phyloP scores from a whole-genome alignment of 2,329 filamentous ascomycete genomes.

The Lasiodiplodia theobromae region DNA sequence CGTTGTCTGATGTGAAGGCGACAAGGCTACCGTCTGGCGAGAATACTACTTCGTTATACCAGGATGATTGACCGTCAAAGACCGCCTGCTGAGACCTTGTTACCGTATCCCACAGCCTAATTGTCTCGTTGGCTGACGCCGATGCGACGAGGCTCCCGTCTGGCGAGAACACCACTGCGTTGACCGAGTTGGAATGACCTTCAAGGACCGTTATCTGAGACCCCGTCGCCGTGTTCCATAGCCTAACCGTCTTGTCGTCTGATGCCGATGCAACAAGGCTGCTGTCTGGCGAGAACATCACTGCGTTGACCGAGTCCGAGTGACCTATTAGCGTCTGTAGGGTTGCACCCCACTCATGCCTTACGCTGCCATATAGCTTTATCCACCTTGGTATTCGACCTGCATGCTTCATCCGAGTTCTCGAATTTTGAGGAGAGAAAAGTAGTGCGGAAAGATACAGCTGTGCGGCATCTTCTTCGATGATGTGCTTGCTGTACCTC shows the following conservation, averaged over 20 bases:
- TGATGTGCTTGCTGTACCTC: neutral
- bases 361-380: neutral
- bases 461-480: neutral
- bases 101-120: too few relatives aligned
- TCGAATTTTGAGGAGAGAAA: neutral
- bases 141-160: too few relatives aligned
- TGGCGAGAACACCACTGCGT: too few relatives aligned
- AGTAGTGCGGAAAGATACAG: neutral
- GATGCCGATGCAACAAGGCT: slow-evolving; percentile 84
- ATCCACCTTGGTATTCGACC: neutral
- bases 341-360: neutral
- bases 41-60: too few relatives aligned
- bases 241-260: slow-evolving; percentile 90
- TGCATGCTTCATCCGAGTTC: neutral
- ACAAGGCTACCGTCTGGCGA: too few relatives aligned
- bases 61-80: too few relatives aligned
- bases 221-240: slow-evolving; percentile 63
- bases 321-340: neutral
- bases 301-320: neutral
- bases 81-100: too few relatives aligned
- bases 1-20: too few relatives aligned
- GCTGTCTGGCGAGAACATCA: slow-evolving; percentile 14
- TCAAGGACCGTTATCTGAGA: too few relatives aligned
- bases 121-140: too few relatives aligned
- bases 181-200: too few relatives aligned